phyloP scores from a whole-genome alignment of 1,284 basidiomycete species.

The Phlebopus sp. region DNA sequence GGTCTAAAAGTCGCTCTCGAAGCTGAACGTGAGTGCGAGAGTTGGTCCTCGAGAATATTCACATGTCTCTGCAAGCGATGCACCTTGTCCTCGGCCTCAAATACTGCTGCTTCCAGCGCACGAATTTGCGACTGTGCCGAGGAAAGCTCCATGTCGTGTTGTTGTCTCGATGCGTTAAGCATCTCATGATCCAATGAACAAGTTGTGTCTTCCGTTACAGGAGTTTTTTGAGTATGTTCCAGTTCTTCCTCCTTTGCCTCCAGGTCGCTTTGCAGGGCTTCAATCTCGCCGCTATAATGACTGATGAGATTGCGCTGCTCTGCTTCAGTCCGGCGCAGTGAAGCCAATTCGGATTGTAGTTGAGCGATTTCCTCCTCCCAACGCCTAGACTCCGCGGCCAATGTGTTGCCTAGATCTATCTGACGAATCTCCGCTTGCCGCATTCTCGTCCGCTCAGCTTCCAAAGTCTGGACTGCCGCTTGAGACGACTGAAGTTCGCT shows the following conservation, averaged over 20 bases:
- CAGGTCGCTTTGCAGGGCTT: conserved; percentile 58
- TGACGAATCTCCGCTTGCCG: conserved; percentile 54
- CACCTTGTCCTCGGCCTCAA: conserved; percentile 66
- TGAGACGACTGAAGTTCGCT: conserved; percentile 55
- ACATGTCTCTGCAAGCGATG: conserved; percentile 74
- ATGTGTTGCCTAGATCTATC: conserved; percentile 28
- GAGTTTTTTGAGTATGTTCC: conserved; percentile 37
- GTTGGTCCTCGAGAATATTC: conserved; percentile 58
- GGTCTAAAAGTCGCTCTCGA: conserved; percentile 39
- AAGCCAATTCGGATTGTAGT: conserved; percentile 31
- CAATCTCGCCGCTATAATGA: conserved; percentile 64
- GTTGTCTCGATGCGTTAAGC: conserved; percentile 62
- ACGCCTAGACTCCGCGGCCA: conserved; percentile 35
- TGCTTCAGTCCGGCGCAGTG: conserved; percentile 38
- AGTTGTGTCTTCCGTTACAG: conserved; percentile 29
- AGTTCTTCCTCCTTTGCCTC: conserved; percentile 62
- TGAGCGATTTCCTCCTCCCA: conserved; percentile 50
- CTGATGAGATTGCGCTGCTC: conserved; percentile 63
- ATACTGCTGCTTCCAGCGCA: conserved; percentile 66
- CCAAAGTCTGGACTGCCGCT: conserved; percentile 50
- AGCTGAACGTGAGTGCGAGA: conserved; percentile 43
- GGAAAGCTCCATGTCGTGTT: conserved; percentile 77
- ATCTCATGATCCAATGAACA: conserved; percentile 67
- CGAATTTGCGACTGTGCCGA: conserved; percentile 74
- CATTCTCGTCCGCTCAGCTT: conserved; percentile 54